Percentiles rank a stretch among this genome's conserved stretches.
These are phyloP conservation scores for Hyphopichia khmerensis DNA, from an alignment of 1,139 yeast genomes.

Conservation along the genomic window DNA sequence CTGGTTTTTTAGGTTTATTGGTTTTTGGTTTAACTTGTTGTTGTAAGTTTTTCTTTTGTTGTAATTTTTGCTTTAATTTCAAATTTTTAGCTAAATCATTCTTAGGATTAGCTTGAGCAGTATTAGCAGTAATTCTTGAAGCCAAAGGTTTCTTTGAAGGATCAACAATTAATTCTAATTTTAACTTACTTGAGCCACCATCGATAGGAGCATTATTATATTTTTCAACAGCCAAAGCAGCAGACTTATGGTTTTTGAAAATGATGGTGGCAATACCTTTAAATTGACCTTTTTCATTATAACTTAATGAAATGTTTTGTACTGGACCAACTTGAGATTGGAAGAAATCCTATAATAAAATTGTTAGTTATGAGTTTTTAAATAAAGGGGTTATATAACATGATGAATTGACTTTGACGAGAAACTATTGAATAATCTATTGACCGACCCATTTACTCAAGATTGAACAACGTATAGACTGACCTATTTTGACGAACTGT, in stretches of 20 bases:
- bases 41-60: conserved; percentile 8
- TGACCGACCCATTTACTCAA: no score
- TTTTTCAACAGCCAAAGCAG: conserved; percentile 70
- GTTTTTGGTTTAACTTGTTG: conserved; percentile 31
- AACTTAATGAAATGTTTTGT: conserved; percentile 65
- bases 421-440: no score
- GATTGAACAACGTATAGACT: no score
- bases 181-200: conserved; percentile 75
- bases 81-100: conserved; percentile 18
- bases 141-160: conserved; percentile 78
- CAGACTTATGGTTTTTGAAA: conserved; percentile 67
- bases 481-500: no score
- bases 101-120: conserved; percentile 6
- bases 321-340: conserved; percentile 87
- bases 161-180: conserved; percentile 82
- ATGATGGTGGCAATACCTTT: conserved; percentile 89
- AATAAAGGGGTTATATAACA: no score
- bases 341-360: conserved; percentile 71
- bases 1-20: conserved; percentile 14
- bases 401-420: no score
- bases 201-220: conserved; percentile 95
- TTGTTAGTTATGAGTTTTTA: conserved; percentile 1
- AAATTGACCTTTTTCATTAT: conserved; percentile 86
- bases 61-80: conserved; percentile 8
- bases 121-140: conserved; percentile 63